Evolutionary conservation across 176 grass and related monocot genomes (phyloP).

Genomic region (Canna indica): DNA sequence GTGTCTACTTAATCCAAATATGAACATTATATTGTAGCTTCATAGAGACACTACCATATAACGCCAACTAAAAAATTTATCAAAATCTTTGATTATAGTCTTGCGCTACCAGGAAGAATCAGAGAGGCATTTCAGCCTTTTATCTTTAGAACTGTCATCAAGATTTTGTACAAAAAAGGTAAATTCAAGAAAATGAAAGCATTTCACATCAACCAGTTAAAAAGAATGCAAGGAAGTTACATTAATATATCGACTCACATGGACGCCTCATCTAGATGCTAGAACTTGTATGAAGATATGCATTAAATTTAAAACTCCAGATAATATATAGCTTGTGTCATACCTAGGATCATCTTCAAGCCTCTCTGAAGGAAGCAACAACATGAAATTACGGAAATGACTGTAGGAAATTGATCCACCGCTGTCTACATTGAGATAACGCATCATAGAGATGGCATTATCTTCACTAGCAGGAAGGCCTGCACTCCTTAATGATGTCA

Average conservation of each 20-base stretch:
- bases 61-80: background rate
- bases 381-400: slow-evolving; percentile 97
- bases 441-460: slow-evolving; percentile 86
- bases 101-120: background rate
- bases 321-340: background rate
- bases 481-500: slow-evolving; percentile 69
- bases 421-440: slow-evolving; percentile 66
- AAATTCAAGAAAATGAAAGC: background rate
- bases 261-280: background rate
- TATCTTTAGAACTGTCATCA: background rate
- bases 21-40: background rate
- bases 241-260: background rate
- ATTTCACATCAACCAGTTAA: no score
- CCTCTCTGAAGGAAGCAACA: slow-evolving; percentile 85
- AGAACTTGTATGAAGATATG: background rate
- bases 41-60: background rate
- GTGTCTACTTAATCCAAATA: background rate
- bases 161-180: background rate
- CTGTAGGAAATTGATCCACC: slow-evolving; percentile 86
- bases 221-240: background rate
- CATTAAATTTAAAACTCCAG: background rate
- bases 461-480: slow-evolving; percentile 87
- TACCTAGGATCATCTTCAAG: slow-evolving; percentile 97
- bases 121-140: background rate
- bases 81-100: background rate